Evolutionary conservation across 1,284 basidiomycete species (phyloP).

Genomic region (Microbotryum silenes-acaulis): DNA sequence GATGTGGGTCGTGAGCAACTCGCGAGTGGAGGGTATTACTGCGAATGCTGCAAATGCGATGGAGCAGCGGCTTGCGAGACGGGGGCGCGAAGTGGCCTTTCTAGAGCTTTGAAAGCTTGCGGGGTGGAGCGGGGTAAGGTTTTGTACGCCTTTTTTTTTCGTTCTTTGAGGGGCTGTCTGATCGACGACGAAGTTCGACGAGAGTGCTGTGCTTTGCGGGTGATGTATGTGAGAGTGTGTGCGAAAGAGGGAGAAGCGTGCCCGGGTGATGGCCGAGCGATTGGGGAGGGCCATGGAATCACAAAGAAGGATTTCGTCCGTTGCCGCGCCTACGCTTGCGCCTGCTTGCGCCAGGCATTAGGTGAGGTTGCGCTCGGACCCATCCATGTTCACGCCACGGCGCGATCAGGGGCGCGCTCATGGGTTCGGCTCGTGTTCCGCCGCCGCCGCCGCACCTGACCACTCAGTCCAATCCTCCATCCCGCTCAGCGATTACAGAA

Average conservation of each 20-base stretch:
- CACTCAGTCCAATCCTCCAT: too few species aligned
- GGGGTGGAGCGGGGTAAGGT: neutral
- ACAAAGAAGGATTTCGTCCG: neutral
- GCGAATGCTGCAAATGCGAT: conserved; percentile 23
- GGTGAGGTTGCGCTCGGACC: neutral
- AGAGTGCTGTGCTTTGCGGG: neutral
- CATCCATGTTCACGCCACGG: neutral
- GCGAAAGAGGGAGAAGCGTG: neutral
- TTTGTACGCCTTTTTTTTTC: neutral
- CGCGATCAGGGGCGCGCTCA: too few species aligned
- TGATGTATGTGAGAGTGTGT: neutral
- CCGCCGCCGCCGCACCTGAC: neutral
- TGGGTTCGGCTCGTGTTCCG: too few species aligned
- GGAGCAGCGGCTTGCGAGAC: neutral
- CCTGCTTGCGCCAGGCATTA: too few species aligned
- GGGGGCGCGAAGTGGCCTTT: neutral
- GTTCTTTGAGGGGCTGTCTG: neutral
- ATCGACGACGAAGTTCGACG: too few species aligned
- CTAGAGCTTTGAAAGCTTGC: neutral
- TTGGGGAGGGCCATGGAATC: neutral
- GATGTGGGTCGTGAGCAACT: neutral
- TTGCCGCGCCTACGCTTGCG: neutral
- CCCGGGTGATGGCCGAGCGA: too few species aligned
- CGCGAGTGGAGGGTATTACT: neutral
- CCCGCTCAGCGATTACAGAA: too few species aligned